Base-by-base conservation (phyloP, 2,329 filamentous ascomycete species). In the Sporothrix variecibatus region DNA sequence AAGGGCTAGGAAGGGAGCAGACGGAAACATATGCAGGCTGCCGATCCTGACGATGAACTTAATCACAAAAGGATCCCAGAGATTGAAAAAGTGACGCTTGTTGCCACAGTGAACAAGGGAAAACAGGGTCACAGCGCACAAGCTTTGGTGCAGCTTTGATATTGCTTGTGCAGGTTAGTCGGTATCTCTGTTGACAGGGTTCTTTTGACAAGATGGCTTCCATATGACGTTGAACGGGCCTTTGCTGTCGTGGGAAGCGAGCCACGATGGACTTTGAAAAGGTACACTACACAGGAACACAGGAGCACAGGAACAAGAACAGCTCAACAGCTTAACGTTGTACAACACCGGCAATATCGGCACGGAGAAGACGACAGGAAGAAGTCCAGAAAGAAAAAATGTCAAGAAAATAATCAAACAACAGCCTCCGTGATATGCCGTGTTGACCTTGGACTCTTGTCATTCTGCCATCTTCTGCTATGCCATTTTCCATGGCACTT, bases 341-440 rank as follows among this genome's bases (percentile, higher is more conserved):
- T 69, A 11, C 26, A 51, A 34, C 23, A 15, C 15, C 65, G 65
- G 65, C 43, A 69, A 69, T 68, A 43, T n/a, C 65, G 65, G 65
- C 65, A 51, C 64, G 23, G 64, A 40, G 3, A 40, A 68, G 51
- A 23, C 20, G n/a, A 53, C 1, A 23, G n/a, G 12, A 53, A 23
- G 1, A 62, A 69, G 20, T 7, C 8, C 17, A 67, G 28, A n/a
- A 12, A 15, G 31, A 28, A 67, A n/a, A 67, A 28, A 3, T 46
- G 1, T 31, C 4, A 20, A 49, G 1, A 64, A 26, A 43, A 64
- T 2, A 23, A 20, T 12, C 38, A 7, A 43, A 65, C n/a, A n/a
- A 43, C 6, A 43, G 38, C 12, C 34, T 1, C 40, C 60, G n/a
- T 26, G 34, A 65, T 65, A 65, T 43, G 34, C 60, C 60, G 34